Evolutionary conservation across 2,329 filamentous ascomycete species (phyloP).

Genomic region (Teratosphaeria gauchensis): DNA sequence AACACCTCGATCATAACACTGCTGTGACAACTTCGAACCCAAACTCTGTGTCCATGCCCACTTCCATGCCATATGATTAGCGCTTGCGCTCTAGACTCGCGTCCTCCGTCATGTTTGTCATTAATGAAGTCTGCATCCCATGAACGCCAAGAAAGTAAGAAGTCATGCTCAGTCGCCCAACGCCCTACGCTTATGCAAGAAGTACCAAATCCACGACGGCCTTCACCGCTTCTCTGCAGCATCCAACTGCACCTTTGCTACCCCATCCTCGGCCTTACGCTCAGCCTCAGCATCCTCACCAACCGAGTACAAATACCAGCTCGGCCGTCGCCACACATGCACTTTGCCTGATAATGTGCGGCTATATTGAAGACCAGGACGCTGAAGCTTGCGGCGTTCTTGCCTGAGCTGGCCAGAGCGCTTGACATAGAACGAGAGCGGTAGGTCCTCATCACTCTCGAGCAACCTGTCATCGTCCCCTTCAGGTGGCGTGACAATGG

Average conservation of each 20-base stretch:
- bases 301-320: conserved; percentile 18
- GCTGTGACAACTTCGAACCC: no score
- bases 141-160: background rate
- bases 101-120: background rate
- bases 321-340: conserved; percentile 23
- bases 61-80: background rate
- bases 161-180: background rate
- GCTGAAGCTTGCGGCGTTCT: conserved; percentile 13
- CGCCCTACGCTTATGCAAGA: background rate
- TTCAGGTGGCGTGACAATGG: conserved; percentile 8
- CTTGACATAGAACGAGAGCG: conserved; percentile 17
- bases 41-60: background rate
- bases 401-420: conserved; percentile 10
- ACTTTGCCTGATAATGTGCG: conserved; percentile 23
- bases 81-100: background rate
- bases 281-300: conserved; percentile 21
- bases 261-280: conserved; percentile 11
- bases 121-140: background rate
- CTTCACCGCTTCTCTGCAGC: background rate
- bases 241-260: background rate
- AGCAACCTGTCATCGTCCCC: conserved; percentile 9
- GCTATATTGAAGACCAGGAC: conserved; percentile 20
- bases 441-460: conserved; percentile 16
- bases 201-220: background rate
- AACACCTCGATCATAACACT: no score